These are phyloP conservation scores for Pichia sp. DNA, from an alignment of 1,139 yeast genomes.

Conservation along the genomic window DNA sequence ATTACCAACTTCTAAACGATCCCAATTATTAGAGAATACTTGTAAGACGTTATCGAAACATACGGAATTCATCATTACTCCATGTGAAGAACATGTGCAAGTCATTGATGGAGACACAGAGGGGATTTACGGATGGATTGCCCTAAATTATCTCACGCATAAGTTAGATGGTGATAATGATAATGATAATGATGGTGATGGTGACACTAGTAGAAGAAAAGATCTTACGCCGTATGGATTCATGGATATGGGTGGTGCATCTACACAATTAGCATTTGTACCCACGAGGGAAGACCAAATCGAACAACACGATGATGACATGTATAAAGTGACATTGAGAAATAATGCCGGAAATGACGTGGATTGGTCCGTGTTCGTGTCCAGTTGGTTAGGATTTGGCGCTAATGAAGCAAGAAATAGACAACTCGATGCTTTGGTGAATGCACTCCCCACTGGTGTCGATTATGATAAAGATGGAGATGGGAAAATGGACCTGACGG, in stretches of 20 bases:
- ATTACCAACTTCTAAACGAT: constrained; percentile 39
- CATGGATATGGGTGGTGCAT: constrained; percentile 91
- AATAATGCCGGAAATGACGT: constrained; percentile 56
- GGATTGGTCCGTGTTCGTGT: constrained; percentile 67
- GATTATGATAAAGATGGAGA: constrained; percentile 36
- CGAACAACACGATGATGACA: constrained; percentile 53
- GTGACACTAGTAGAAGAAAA: no score
- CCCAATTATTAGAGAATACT: constrained; percentile 41
- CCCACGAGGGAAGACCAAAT: constrained; percentile 51
- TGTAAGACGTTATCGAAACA: constrained; percentile 43
- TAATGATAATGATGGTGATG: background rate
- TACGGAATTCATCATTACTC: constrained; percentile 41
- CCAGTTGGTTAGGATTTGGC: constrained; percentile 82
- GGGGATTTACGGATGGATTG: constrained; percentile 78
- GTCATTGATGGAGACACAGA: constrained; percentile 77
- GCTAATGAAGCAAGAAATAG: constrained; percentile 72
- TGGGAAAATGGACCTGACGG: constrained; percentile 33
- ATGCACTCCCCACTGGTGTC: constrained; percentile 36
- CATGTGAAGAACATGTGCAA: constrained; percentile 56
- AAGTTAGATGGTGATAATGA: constrained; percentile 8
- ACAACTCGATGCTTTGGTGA: constrained; percentile 47
- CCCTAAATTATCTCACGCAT: constrained; percentile 50
- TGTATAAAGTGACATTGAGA: constrained; percentile 48
- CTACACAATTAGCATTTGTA: constrained; percentile 74
- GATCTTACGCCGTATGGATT: constrained; percentile 43